Evolutionary conservation across 2,329 filamentous ascomycete species (phyloP), one percentile per base, ranked within the genome.

Genomic region (Arachnopeziza araneosa): DNA sequence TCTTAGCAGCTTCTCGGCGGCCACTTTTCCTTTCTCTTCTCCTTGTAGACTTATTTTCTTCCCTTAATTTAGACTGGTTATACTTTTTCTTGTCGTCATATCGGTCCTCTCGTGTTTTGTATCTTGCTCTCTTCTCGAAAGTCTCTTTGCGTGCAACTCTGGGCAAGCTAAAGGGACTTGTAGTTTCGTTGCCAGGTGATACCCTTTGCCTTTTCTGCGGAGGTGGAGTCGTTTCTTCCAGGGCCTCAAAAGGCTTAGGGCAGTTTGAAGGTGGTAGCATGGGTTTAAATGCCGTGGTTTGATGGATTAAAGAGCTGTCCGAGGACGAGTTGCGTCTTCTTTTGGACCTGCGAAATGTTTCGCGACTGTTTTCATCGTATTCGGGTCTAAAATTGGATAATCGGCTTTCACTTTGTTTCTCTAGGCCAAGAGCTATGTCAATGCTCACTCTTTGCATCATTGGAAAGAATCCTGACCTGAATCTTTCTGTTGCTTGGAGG

Each of bases 51-150:
- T 51, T 67, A n/a, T 71, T 70, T 36, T 70, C 74, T 36, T 67
- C 67, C 24, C 62, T 68, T 24, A 64, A 58, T 44, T 50, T 57
- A 48, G 36, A 60, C 21, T 24, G 26, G 30, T 52, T 23, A 24
- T 24, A 2, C 24, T 55, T 68, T 52, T 62, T 67, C 50, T 65
- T 65, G 72, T 44, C 71, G 26, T 84, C 78, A 67, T 88, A 87
- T 36, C 78, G 80, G 66, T 83, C 79, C 24, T 77, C 73, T 55
- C 77, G 79, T 19, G 83, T 86, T 70, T 81, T 88, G 63, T 79
- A 75, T 32, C 86, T 79, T 21, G 78, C 72, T 52, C 75, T 75
- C 66, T 78, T 84, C 58, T 82, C 77, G 54, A 71, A 73, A 8
- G 58, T 65, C 52, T 66, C 65, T 26, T 61, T 58, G n/a, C 21